phyloP scores from a whole-genome alignment of 2,329 filamentous ascomycete species.

The Seiridium unicorne region DNA sequence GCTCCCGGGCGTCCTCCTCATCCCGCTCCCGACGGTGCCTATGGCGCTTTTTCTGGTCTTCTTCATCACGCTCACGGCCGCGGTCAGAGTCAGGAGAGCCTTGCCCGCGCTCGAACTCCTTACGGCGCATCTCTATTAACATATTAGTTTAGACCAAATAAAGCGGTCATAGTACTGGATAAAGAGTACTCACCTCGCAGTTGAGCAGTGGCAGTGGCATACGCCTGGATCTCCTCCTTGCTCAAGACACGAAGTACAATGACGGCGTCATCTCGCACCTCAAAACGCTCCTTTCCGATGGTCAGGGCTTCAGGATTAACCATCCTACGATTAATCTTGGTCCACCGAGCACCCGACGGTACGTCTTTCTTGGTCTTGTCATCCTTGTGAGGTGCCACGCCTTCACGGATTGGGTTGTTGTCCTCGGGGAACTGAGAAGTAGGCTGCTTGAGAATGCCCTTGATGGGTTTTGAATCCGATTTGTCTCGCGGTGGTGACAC shows the following conservation, averaged over 20 bases:
- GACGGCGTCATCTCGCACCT: slow-evolving; percentile 89
- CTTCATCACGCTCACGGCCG: slow-evolving; percentile 26
- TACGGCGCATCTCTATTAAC: slow-evolving; percentile 35
- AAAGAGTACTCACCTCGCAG: slow-evolving; percentile 67
- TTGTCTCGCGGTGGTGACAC: slow-evolving; percentile 69
- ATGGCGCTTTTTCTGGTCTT: slow-evolving; percentile 25
- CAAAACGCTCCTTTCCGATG: slow-evolving; percentile 84
- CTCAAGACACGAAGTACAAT: slow-evolving; percentile 87
- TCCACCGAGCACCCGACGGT: slow-evolving; percentile 81
- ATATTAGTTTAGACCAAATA: slow-evolving; percentile 12
- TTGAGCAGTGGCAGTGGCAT: slow-evolving; percentile 77
- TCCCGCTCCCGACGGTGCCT: slow-evolving; percentile 27
- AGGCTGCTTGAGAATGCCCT: slow-evolving; percentile 83
- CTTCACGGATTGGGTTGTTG: slow-evolving; percentile 77
- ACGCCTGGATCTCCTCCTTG: slow-evolving; percentile 85
- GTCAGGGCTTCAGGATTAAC: slow-evolving; percentile 88
- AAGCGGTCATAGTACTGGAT: background rate
- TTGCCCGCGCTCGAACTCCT: slow-evolving; percentile 35
- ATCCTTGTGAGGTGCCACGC: slow-evolving; percentile 91
- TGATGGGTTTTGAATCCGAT: slow-evolving; percentile 67
- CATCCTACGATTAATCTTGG: slow-evolving; percentile 82
- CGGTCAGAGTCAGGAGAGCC: slow-evolving; percentile 15
- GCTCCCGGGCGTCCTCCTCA: slow-evolving; percentile 25
- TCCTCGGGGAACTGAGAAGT: slow-evolving; percentile 85
- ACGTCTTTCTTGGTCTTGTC: slow-evolving; percentile 72